Conservation (phyloP, 2,329 filamentous ascomycete species). For the Aspergillus pseudonomiae region DNA sequence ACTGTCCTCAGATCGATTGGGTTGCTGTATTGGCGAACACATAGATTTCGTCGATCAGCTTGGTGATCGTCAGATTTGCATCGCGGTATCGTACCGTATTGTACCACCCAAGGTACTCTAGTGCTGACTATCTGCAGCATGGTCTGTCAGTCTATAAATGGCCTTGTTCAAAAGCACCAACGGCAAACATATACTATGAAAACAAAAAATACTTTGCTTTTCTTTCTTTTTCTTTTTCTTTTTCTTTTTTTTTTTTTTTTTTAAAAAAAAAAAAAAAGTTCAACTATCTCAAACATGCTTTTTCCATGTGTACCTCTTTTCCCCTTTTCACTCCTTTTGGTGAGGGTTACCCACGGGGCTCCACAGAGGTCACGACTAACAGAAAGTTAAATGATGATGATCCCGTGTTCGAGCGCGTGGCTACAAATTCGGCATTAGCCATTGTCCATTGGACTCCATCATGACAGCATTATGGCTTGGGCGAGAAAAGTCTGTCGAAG, state of each 20-base stretch:
- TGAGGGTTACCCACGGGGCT: not conserved
- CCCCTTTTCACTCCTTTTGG: not conserved
- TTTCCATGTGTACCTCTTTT: not conserved
- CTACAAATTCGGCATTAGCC: slow-evolving; percentile 15
- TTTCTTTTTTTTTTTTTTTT: too few relatives aligned
- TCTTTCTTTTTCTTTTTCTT: too few relatives aligned
- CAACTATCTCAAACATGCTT: too few relatives aligned
- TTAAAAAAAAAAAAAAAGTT: too few relatives aligned
- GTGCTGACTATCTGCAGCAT: not conserved
- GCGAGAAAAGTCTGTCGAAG: not conserved
- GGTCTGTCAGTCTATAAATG: too few relatives aligned
- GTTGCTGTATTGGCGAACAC: not conserved
- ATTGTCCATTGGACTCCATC: slow-evolving; percentile 17
- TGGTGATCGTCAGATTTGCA: not conserved
- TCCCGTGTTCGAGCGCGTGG: slow-evolving; percentile 22
- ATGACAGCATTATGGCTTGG: not conserved
- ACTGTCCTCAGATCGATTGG: not conserved
- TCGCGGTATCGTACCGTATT: not conserved
- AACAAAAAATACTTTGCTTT: too few relatives aligned
- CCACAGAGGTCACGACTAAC: not conserved
- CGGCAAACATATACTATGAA: too few relatives aligned
- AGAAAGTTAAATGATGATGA: slow-evolving; percentile 21
- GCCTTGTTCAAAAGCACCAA: too few relatives aligned
- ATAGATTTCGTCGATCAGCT: not conserved
- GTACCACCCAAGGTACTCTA: too few relatives aligned